Evolutionary conservation across 2,329 filamentous ascomycete genomes (phyloP), one percentile per base, ranked within the genome.

Genomic region (Verticillium zaregamsianum): DNA sequence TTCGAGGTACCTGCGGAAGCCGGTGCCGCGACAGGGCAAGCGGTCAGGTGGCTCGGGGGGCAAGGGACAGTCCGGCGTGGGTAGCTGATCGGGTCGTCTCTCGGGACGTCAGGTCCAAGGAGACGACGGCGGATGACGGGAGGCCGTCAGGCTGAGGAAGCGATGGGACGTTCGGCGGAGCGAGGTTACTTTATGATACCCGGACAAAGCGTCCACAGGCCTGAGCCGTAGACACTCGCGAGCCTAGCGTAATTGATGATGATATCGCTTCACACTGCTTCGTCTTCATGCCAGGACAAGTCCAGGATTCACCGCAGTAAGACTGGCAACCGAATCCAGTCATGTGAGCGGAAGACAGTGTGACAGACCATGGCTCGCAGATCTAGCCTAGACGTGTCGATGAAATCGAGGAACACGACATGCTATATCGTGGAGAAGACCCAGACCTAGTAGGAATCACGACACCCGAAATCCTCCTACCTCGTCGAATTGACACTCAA

Each of bases 1-100:
- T 31, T 77, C 76, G 59, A 72, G 74, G 11, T 85, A 82, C 63
- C 76, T 80, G 54, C 81, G 86, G 49, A 83, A 83, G 64, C 83
- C 85, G 64, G 71, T 84, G 11, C 79, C 81, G 3, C 78, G 82
- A 33, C 68, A 75, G n/a, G 78, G 77, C 9, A 80, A 80, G 64
- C 77, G 80, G 62, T 11, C 45, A 11, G 45, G 45, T 20, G 45
- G 45, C n/a, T 52, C 45, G 11, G 45, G 45, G 45, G 45, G 17
- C 9, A n/a, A 52, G 23, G 45, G 45, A 25, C 45, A 52, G 20
- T 14, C 45, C 12, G 45, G 45, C 12, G n/a, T 52, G n/a, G 45
- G 45, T 20, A 25, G 45, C 12, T 52, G 45, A 52, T 23, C 5
- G 28, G 5, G 28, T 28, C 28, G 28, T 6, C 28, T 28, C 28